Conservation (phyloP, 805 yeast genomes). For the Vanderwaltozyma yarrowii region DNA sequence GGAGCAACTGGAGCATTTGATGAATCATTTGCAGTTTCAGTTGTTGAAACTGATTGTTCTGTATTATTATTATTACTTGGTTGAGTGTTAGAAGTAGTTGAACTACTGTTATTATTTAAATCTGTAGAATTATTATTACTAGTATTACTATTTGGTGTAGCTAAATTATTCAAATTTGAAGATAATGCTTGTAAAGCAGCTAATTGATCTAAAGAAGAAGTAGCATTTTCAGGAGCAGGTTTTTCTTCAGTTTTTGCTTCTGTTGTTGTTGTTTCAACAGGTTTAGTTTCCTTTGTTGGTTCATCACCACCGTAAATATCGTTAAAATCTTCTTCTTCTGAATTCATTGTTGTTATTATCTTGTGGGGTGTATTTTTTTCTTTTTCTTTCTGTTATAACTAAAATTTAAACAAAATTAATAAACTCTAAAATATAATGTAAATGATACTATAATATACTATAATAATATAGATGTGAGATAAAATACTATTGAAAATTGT, state of each 20-base stretch:
- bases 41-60: neutral
- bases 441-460: too few relatives aligned
- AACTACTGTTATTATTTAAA: neutral
- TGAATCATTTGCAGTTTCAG: neutral
- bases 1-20: slow-evolving; percentile 5
- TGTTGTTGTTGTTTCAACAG: slow-evolving; percentile 1
- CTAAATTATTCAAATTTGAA: slow-evolving; percentile 23
- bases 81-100: neutral
- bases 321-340: slow-evolving; percentile 92
- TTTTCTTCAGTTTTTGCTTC: neutral
- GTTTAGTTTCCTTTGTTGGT: slow-evolving; percentile 4
- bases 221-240: slow-evolving; percentile 1
- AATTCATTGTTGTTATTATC: slow-evolving; percentile 37
- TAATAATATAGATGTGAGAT: too few relatives aligned
- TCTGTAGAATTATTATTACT: slow-evolving; percentile 8
- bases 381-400: neutral
- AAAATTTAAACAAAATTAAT: too few relatives aligned
- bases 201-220: slow-evolving; percentile 22
- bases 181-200: slow-evolving; percentile 29
- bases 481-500: too few relatives aligned
- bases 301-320: slow-evolving; percentile 55
- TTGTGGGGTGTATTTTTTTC: neutral
- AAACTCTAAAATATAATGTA: too few relatives aligned
- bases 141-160: slow-evolving; percentile 12
- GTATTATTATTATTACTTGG: neutral